A percentile compares a stretch with the other conserved stretches of the same genome.
Evolutionary conservation across 2,329 filamentous ascomycete genomes (phyloP).

Genomic region (Colletotrichum sp.): DNA sequence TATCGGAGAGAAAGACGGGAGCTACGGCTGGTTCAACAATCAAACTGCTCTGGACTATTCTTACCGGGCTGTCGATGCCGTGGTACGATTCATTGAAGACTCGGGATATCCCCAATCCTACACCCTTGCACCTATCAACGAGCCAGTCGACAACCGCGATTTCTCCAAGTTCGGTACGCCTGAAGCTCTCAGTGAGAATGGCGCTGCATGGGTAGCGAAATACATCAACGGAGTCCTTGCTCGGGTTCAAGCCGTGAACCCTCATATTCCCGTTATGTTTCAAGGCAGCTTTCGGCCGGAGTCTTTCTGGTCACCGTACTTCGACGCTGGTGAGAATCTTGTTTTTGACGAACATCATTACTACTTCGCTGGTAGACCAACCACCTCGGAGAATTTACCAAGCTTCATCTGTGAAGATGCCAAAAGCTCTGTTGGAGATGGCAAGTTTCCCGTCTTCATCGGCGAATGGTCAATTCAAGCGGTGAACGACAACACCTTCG

Average conservation of each 20-base stretch:
- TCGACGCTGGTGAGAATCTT: not conserved
- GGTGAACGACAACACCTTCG: not conserved
- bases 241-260: not conserved
- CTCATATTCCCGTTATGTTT: not conserved
- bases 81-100: not conserved
- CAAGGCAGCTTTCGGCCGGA: not conserved
- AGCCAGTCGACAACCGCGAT: slow-evolving; percentile 4
- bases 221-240: not conserved
- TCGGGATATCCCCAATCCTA: not conserved
- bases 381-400: not conserved
- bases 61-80: not conserved
- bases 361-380: not conserved
- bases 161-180: not conserved
- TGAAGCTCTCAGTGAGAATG: not conserved
- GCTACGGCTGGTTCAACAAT: not conserved
- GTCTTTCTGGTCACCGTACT: not conserved
- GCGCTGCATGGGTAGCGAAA: not conserved
- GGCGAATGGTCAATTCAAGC: not conserved
- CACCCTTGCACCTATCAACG: not conserved
- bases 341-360: not conserved
- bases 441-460: not conserved
- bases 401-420: not conserved
- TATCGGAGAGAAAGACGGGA: not conserved
- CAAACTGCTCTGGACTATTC: not conserved
- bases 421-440: not conserved